Evolutionary conservation across 192 early-diverging fungal genomes (phyloP).

Genomic region (Backusella tarrabulga): DNA sequence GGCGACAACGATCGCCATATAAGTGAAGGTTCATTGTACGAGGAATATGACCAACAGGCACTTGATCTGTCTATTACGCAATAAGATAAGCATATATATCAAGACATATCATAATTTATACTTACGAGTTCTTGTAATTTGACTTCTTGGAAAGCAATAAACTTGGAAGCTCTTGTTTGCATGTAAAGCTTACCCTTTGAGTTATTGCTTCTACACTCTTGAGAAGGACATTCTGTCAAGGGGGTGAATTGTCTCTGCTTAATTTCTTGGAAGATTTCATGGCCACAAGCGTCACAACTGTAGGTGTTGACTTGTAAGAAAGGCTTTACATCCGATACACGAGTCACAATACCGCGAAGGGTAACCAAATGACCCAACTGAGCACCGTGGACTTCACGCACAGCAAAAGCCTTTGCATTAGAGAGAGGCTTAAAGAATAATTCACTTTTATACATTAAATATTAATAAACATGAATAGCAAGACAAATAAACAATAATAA

Average conservation of each 20-base stretch:
- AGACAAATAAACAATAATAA: background rate
- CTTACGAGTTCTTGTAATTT: constrained; percentile 91
- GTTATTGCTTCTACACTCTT: constrained; percentile 78
- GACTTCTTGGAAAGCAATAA: constrained; percentile 95
- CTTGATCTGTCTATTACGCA: constrained; percentile 78
- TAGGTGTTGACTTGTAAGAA: constrained; percentile 85
- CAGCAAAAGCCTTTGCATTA: constrained; percentile 63
- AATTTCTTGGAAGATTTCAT: constrained; percentile 96
- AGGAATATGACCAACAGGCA: constrained; percentile 98
- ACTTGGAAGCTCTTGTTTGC: constrained; percentile 91
- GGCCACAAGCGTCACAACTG: constrained; percentile 91
- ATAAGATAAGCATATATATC: background rate
- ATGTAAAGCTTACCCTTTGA: constrained; percentile 81
- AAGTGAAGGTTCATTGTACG: constrained; percentile 93
- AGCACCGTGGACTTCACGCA: constrained; percentile 82
- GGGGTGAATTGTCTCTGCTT: constrained; percentile 73
- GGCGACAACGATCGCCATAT: constrained; percentile 74
- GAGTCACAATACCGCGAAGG: constrained; percentile 90
- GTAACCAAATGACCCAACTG: constrained; percentile 85
- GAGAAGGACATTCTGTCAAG: constrained; percentile 76
- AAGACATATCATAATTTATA: background rate
- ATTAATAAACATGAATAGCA: background rate
- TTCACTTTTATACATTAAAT: constrained; percentile 43
- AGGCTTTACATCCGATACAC: constrained; percentile 92
- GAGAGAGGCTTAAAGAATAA: constrained; percentile 78